phyloP scores from a whole-genome alignment of 1,139 yeast genomes.

The Blastobotrys arbuscula region DNA sequence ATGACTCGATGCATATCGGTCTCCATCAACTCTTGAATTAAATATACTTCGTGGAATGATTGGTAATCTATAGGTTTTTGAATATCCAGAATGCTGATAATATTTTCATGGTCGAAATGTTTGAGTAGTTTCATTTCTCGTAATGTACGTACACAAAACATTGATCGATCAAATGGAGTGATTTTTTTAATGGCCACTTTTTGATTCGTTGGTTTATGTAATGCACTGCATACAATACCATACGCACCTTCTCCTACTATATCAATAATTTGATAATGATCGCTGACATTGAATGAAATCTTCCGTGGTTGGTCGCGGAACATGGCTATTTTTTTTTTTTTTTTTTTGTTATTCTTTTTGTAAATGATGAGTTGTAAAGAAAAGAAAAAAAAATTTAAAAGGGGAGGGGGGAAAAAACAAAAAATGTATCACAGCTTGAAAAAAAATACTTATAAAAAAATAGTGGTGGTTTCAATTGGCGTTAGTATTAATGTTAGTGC shows the following conservation, averaged over 20 bases:
- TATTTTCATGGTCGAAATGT: constrained; percentile 88
- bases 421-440: no score
- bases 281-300: constrained; percentile 79
- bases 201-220: constrained; percentile 81
- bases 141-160: constrained; percentile 85
- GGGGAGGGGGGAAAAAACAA: no score
- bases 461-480: no score
- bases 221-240: constrained; percentile 91
- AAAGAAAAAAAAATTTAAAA: no score
- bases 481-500: no score
- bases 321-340: constrained; percentile 5
- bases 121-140: constrained; percentile 83
- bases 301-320: constrained; percentile 35
- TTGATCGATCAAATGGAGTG: constrained; percentile 85
- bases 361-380: not conserved
- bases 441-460: no score
- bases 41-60: constrained; percentile 76
- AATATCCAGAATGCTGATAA: constrained; percentile 82
- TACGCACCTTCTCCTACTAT: constrained; percentile 98
- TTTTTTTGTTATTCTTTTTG: not conserved
- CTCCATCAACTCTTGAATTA: constrained; percentile 94
- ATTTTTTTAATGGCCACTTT: constrained; percentile 94
- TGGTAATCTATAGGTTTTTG: constrained; percentile 80
- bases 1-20: constrained; percentile 91
- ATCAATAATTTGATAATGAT: constrained; percentile 77